phyloP scores from a whole-genome alignment of 805 yeast genomes.

The Saccharomycopsis javanensis region DNA sequence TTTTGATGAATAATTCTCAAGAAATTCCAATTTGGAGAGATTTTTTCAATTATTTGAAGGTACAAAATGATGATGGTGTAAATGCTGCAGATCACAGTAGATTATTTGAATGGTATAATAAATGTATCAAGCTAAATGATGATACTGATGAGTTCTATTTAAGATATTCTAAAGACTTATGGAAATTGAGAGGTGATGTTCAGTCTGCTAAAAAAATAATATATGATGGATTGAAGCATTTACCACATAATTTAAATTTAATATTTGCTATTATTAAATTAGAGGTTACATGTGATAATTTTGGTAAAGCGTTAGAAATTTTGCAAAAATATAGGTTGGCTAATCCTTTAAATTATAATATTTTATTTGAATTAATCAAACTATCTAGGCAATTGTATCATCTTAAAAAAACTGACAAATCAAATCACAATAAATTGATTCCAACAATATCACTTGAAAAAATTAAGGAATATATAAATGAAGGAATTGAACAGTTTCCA shows the following conservation, averaged over 20 bases:
- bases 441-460: neutral
- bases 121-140: slow-evolving; percentile 44
- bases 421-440: slow-evolving; percentile 31
- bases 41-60: slow-evolving; percentile 5
- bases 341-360: slow-evolving; percentile 30
- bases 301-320: slow-evolving; percentile 26
- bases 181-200: slow-evolving; percentile 40
- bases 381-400: slow-evolving; percentile 34
- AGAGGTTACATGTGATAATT: slow-evolving; percentile 36
- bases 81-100: slow-evolving; percentile 19
- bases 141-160: slow-evolving; percentile 42
- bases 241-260: slow-evolving; percentile 42
- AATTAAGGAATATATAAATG: slow-evolving; percentile 27
- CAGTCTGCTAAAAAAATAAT: slow-evolving; percentile 46
- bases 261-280: slow-evolving; percentile 70
- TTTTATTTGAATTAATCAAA: slow-evolving; percentile 55
- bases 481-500: slow-evolving; percentile 43
- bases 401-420: neutral
- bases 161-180: slow-evolving; percentile 64
- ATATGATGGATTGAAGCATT: slow-evolving; percentile 33
- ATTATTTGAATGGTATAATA: slow-evolving; percentile 40
- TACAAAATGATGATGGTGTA: slow-evolving; percentile 20
- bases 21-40: slow-evolving; percentile 21
- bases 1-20: slow-evolving; percentile 39
- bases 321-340: slow-evolving; percentile 33